Percentiles rank a stretch among this genome's conserved stretches.
phyloP scores from a whole-genome alignment of 257 asterid genomes.

The Knoxia roxburghii region DNA sequence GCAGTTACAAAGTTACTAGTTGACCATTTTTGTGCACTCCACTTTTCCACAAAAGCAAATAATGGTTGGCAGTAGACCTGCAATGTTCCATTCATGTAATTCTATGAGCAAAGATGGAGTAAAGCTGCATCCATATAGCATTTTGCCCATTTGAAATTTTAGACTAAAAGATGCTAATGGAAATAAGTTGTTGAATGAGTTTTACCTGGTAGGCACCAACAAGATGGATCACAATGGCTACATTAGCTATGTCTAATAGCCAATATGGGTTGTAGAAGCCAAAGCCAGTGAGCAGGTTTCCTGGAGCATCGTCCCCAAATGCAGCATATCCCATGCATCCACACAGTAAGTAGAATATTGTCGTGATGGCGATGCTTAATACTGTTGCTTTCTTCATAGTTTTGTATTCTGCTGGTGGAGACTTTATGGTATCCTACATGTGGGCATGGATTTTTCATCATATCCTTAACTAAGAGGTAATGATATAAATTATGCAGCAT shows the following conservation, averaged over 20 bases:
- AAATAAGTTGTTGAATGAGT: not conserved
- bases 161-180: not conserved
- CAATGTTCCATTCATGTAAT: constrained; percentile 3
- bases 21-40: constrained; percentile 30
- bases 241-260: constrained; percentile 43
- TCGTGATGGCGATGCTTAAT: constrained; percentile 27
- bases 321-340: constrained; percentile 53
- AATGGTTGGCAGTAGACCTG: constrained; percentile 39
- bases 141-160: not conserved
- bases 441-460: not conserved
- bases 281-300: constrained; percentile 44
- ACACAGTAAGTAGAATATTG: constrained; percentile 34
- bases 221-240: constrained; percentile 38
- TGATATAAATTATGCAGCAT: not conserved
- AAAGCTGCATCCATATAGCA: not conserved
- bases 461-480: not conserved
- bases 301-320: constrained; percentile 43
- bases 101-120: not conserved
- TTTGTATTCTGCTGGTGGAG: constrained; percentile 35
- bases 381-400: constrained; percentile 41
- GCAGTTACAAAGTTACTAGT: constrained; percentile 25
- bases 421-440: constrained; percentile 41
- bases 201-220: constrained; percentile 46
- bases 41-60: constrained; percentile 36
- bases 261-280: constrained; percentile 39